Conservation (phyloP, 495 filamentous ascomycete genomes). For the Neurospora sp. region DNA sequence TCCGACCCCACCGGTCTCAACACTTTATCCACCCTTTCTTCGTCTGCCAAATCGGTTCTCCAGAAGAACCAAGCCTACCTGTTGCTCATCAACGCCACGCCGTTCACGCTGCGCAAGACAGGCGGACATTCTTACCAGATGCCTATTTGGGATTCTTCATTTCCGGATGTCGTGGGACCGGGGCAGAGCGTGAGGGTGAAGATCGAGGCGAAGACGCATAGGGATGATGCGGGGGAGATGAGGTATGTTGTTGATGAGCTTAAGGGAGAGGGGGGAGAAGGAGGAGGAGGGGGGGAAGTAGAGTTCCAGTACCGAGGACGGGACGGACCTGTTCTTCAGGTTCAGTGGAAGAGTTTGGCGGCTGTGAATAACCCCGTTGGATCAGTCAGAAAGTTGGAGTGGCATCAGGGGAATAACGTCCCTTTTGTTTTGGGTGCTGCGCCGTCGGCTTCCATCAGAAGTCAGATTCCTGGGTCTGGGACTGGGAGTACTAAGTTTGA, state of each 20-base stretch:
- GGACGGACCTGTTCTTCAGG: background rate
- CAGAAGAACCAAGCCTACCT: background rate
- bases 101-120: background rate
- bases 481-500: too few species aligned
- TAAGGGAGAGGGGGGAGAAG: background rate
- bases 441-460: too few species aligned
- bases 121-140: background rate
- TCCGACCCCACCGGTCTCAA: background rate
- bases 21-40: background rate
- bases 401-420: background rate
- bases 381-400: background rate
- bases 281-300: background rate
- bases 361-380: background rate
- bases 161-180: background rate
- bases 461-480: too few species aligned
- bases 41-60: background rate
- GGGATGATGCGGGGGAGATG: background rate
- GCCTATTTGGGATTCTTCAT: background rate
- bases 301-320: background rate
- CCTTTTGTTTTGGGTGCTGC: background rate
- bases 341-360: background rate
- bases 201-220: background rate
- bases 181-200: background rate
- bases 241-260: background rate
- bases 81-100: background rate